phyloP scores from a whole-genome alignment of 352 stramenopile genomes.

The Pythium graminicola region DNA sequence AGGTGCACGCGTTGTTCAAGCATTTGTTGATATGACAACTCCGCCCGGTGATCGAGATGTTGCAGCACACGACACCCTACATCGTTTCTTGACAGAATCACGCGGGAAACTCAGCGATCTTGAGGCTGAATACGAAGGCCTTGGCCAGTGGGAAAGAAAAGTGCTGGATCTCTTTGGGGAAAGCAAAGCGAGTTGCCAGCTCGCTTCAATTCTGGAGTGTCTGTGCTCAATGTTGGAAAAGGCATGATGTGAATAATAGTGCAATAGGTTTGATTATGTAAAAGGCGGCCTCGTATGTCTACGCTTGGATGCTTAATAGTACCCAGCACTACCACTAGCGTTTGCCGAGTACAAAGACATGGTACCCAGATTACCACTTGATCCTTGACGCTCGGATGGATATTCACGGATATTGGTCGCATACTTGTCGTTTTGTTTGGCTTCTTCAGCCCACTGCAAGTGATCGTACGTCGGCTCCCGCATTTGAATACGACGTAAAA shows the following conservation, averaged over 20 bases:
- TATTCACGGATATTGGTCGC: conserved; percentile 88
- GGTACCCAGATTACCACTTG: conserved; percentile 37
- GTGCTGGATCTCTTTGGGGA: conserved; percentile 58
- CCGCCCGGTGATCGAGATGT: conserved; percentile 29
- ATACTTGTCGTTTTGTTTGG: conserved; percentile 78
- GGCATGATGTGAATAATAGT: conserved; percentile 13
- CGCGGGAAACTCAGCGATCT: conserved; percentile 33
- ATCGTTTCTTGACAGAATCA: conserved; percentile 44
- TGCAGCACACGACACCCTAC: conserved; percentile 37
- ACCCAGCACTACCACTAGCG: conserved; percentile 24
- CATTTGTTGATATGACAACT: conserved; percentile 38
- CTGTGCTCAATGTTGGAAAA: conserved; percentile 26
- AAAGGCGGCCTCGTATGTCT: background rate
- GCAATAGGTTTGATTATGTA: conserved; percentile 8
- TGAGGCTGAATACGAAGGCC: conserved; percentile 55
- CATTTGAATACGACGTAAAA: conserved; percentile 86
- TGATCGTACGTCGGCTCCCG: conserved; percentile 87
- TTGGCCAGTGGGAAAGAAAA: conserved; percentile 58
- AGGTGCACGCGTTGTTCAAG: conserved; percentile 36
- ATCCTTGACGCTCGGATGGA: conserved; percentile 36
- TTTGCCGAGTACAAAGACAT: conserved; percentile 54
- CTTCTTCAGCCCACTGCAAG: conserved; percentile 86
- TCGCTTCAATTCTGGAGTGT: conserved; percentile 42
- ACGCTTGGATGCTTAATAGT: conserved; percentile 11
- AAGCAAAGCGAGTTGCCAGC: conserved; percentile 56